These are phyloP conservation scores for Penicillium sp. DNA, from an alignment of 2,329 filamentous ascomycete species.

Conservation along the genomic window DNA sequence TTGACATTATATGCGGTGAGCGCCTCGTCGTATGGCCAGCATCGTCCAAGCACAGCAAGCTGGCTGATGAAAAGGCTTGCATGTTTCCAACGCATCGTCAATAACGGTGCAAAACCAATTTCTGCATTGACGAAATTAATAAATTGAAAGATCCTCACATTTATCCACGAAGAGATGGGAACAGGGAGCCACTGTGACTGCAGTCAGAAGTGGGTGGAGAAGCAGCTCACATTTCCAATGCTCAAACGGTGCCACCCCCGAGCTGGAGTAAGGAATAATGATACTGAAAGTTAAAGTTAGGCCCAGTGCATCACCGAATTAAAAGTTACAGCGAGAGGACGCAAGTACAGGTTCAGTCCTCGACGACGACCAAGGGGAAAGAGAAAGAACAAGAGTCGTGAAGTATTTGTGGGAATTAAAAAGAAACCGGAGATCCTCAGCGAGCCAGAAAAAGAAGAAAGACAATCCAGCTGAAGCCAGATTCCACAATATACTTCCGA, in stretches of 20 bases:
- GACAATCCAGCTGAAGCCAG: background rate
- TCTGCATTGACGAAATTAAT: background rate
- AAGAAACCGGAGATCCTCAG: background rate
- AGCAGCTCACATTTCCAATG: background rate
- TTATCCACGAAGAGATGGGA: background rate
- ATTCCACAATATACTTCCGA: conserved; percentile 5
- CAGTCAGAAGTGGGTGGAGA: background rate
- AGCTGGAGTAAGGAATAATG: background rate
- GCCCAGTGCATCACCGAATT: background rate
- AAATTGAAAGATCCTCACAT: background rate
- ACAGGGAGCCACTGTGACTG: background rate
- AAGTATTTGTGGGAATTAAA: conserved; percentile 3
- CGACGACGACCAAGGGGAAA: background rate
- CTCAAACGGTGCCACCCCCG: background rate
- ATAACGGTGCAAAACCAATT: background rate
- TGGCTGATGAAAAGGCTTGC: conserved; percentile 27
- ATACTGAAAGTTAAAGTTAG: background rate
- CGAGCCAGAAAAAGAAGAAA: background rate
- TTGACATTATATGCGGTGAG: conserved; percentile 61
- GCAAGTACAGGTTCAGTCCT: background rate
- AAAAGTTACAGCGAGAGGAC: background rate
- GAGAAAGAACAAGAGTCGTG: background rate
- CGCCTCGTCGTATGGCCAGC: conserved; percentile 50
- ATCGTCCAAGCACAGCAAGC: conserved; percentile 24
- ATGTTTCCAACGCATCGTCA: conserved; percentile 33